Base-by-base conservation (phyloP, 2,329 filamentous ascomycete genomes). In the Teratosphaeriaceae sp. region DNA sequence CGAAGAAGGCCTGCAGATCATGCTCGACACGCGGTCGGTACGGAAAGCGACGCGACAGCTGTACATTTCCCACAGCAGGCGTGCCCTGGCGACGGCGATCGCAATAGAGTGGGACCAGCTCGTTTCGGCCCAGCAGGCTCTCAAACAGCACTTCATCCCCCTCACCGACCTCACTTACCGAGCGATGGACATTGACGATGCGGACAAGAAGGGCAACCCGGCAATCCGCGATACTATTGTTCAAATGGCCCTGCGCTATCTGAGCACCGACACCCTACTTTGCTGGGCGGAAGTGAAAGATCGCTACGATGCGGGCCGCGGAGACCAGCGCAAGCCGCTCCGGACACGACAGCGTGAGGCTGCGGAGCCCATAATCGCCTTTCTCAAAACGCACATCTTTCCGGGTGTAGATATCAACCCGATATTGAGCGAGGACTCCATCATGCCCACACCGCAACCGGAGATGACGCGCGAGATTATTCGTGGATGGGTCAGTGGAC, bases 61-160 rank as follows among this genome's bases (percentile, higher is more conserved):
- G 55, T 78, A 75, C 1, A 58, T 97, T 21, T 89, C 92, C 0
- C 57, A 69, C 1, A 76, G 75, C 44, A 97, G 96, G 68, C 81
- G 80, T 23, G 78, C 88, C 57, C 82, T 97, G 29, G 90, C 90
- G 19, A 75, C 82, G 34, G 86, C 87, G 44, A 81, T 98, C 49
- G 92, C 90, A 2, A 69, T 94, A 34, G 92, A 98, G 71, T 98
- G 92, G 92, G 89, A 96, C 62, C 73, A 84, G 38, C 76, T 98
- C 47, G 76, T 82, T 19, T 85, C 85, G 12, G 80, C 85, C 2
- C 83, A 89, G 60, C 87, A 97, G 66, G 87, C 88, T 0, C 76
- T 89, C 29, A 86, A 84, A 63, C 79, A 85, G 46, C 88, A 97
- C 67, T 79, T 94, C 37, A 90, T 96, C 52, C 92, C 92, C 12